These are phyloP conservation scores for Ilyonectria mors-panacis DNA, from an alignment of 2,329 filamentous ascomycete genomes.

Conservation along the genomic window DNA sequence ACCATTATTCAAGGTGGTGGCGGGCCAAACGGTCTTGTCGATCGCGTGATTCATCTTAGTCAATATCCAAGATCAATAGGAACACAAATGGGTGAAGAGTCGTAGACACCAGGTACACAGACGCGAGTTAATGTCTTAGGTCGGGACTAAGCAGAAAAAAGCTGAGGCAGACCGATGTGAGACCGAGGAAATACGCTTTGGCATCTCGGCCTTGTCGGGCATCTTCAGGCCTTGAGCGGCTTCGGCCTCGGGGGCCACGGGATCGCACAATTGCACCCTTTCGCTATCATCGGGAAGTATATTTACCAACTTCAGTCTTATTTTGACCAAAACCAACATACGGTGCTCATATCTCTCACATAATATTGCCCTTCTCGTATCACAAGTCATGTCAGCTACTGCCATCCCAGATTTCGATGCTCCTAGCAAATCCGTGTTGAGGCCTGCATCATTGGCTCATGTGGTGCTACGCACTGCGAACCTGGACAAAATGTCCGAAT, in stretches of 20 bases:
- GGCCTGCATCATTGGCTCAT: background rate
- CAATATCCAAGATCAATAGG: background rate
- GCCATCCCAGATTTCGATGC: background rate
- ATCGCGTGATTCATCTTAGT: background rate
- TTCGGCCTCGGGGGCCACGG: no score
- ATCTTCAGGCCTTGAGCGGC: no score
- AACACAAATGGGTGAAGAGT: background rate
- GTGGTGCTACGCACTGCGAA: slow-evolving; percentile 1
- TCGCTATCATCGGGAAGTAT: background rate
- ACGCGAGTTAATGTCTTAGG: no score
- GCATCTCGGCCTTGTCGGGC: no score
- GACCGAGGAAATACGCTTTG: no score
- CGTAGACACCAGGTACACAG: no score
- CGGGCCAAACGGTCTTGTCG: background rate
- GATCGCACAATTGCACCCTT: no score
- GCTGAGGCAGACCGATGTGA: no score
- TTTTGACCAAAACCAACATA: background rate
- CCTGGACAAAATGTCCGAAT: background rate
- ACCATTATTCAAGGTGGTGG: background rate
- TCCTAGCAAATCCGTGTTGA: background rate
- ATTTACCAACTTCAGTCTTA: background rate
- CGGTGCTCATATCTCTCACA: background rate
- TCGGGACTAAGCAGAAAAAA: no score
- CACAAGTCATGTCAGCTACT: background rate
- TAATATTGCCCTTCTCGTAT: no score